Evolutionary conservation across 495 filamentous ascomycete genomes (phyloP), one percentile per base, ranked within the genome.

Genomic region (Apiosordaria backusii): DNA sequence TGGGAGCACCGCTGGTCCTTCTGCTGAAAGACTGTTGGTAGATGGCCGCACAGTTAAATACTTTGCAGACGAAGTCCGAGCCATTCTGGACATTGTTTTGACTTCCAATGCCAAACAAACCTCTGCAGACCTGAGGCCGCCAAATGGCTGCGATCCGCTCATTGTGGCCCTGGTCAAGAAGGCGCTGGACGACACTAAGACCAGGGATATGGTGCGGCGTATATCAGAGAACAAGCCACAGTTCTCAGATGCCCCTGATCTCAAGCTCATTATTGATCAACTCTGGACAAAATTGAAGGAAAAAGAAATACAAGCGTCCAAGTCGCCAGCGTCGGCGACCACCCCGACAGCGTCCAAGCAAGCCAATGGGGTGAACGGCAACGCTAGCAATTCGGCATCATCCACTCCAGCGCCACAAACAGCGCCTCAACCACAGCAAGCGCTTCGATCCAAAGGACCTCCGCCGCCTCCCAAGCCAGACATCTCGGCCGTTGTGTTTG

Each of bases 401-500:
- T 57, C 72, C 0, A 63, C 75, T 5, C 58, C 72, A 55, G 65
- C 76, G 35, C 72, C 74, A 23, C 68, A 72, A 27, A 67, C 71
- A 13, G 52, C 59, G 64, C 60, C 80, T 50, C 50, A 69, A 61
- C 72, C 80, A 19, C 73, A 77, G 57, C 79, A 78, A 70, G 78
- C 76, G 19, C 76, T 84, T 6, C 80, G 80, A 21, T 84, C 83
- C 26, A 87, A 82, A 66, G 84, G 83, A 5, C 85, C 83, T 0
- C 76, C 80, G n/a, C 76, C 77, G 18, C 77, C 79, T 4, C 70
- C 75, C 27, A 86, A 87, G 62, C 79, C 87, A 6, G 86, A 90
- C 69, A 88, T 89, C 72, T 85, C 86, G 50, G 86, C 90, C 18
- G 81, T 97, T 2, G 87, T 93, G 10, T 90, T 99, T 62, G 94